These are phyloP conservation scores for Omphalotus olearius DNA, from an alignment of 1,284 basidiomycete species.

Conservation along the genomic window DNA sequence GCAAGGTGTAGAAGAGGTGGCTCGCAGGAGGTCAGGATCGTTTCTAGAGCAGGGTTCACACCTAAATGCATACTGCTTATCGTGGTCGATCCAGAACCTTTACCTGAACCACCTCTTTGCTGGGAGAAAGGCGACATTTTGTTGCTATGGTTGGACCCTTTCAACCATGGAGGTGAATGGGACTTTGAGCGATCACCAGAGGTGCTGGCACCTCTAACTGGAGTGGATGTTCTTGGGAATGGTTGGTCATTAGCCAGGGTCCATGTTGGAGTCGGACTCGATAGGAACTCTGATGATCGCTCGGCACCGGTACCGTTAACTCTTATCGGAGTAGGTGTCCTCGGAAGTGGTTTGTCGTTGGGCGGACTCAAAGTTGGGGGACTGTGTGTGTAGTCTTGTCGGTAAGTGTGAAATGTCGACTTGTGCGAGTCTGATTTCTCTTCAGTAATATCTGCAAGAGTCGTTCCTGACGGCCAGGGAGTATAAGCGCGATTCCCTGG, in stretches of 20 bases:
- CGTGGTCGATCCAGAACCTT: not conserved
- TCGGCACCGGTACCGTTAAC: too few relatives aligned
- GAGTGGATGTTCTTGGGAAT: conserved; percentile 8
- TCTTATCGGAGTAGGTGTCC: too few relatives aligned
- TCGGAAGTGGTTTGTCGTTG: too few relatives aligned
- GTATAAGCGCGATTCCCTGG: not conserved
- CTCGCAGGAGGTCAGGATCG: conserved; percentile 49
- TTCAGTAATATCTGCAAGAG: conserved; percentile 2
- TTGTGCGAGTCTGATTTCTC: not conserved
- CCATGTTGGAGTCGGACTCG: too few relatives aligned
- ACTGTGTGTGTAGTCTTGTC: not conserved
- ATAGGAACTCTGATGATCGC: too few relatives aligned
- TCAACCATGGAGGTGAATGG: too few relatives aligned
- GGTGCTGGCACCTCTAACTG: not conserved
- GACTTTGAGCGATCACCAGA: too few relatives aligned
- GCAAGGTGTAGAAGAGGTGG: conserved; percentile 57
- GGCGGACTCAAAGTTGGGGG: not conserved
- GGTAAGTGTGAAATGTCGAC: not conserved
- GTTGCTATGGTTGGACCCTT: too few relatives aligned
- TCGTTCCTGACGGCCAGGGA: conserved; percentile 7
- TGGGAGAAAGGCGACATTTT: not conserved
- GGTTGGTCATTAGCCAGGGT: not conserved
- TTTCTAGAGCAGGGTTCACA: conserved; percentile 29
- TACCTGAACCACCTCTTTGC: not conserved
- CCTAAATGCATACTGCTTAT: conserved; percentile 4